Conservation (phyloP, 148 eudicot genomes). For the Polygonum maritimum region DNA sequence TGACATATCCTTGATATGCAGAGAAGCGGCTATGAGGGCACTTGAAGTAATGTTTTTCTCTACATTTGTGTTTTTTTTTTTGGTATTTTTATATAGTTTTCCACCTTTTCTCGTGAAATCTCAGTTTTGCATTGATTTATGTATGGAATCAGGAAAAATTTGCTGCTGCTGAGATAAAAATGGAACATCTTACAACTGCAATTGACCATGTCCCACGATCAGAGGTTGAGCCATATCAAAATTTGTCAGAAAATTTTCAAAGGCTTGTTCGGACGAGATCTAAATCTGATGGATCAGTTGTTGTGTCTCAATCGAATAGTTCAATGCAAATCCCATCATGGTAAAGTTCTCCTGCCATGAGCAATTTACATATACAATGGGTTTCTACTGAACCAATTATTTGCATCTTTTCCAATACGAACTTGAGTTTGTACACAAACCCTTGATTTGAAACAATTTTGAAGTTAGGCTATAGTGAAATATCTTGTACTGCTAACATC, state of each 20-base stretch:
- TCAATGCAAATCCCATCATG: not conserved
- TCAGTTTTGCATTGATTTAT: not conserved
- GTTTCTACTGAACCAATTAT: not conserved
- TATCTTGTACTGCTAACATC: not conserved
- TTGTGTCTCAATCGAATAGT: slow-evolving; percentile 24
- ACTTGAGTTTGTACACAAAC: not conserved
- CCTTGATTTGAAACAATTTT: not conserved
- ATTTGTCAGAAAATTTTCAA: slow-evolving; percentile 58
- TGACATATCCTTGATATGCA: slow-evolving; percentile 73
- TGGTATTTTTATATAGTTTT: not conserved
- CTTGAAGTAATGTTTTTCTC: slow-evolving; percentile 46
- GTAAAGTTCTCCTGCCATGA: not conserved
- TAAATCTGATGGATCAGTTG: slow-evolving; percentile 20
- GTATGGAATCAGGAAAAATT: slow-evolving; percentile 43
- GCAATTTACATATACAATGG: not conserved
- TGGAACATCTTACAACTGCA: slow-evolving; percentile 68
- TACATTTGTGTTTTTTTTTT: not conserved
- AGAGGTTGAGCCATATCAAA: slow-evolving; percentile 49
- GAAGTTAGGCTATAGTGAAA: not conserved
- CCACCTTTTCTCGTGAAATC: not conserved
- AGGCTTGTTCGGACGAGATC: slow-evolving; percentile 46
- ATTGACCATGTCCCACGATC: slow-evolving; percentile 56
- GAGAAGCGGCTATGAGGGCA: slow-evolving; percentile 70
- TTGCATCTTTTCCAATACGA: not conserved
- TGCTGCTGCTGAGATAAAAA: slow-evolving; percentile 55